Evolutionary conservation across 805 yeast genomes (phyloP), one percentile per base, ranked within the genome.

Genomic region (Metschnikowia kunwiensis): DNA sequence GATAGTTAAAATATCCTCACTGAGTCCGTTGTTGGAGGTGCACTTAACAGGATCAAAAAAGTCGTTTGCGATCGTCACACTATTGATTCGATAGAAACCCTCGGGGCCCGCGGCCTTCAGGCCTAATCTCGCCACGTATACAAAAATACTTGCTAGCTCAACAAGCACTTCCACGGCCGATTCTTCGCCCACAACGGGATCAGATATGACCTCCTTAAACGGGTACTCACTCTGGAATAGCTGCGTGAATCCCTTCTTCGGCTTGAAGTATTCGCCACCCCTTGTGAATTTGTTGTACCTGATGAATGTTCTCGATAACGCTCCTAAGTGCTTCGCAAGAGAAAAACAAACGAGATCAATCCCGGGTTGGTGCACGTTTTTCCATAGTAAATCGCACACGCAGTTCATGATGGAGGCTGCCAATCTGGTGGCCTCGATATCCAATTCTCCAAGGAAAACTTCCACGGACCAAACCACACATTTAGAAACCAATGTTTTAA

Each of bases 141-240:
- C 67, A 36, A 80, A 73, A n/a, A 83, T 63, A 11, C 81, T 72
- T 5, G 82, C 68, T 32, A 86, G 55, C 54, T 87, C 96, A 27
- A 84, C 63, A 36, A 86, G 61, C 3, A 82, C 68, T 54, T 87
- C 96, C 18, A 80, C 86, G 38, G 83, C 67, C 1, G 71, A 64
- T 45, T 79, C 84, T 43, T 81, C 85, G 44, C 78, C 76, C 13
- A 85, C 83, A 28, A 80, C 68, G 0, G 94, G 81, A 53, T 87
- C 95, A 46, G 84, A 74, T 0, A 89, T 77, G 20, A 69, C 51
- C 27, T 77, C 80, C 31, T 62, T 61, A 52, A 82, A 80, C 12
- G 95, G 95, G 50, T 74, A 76, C 11, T 61, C 57, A 19, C 70
- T 67, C 7, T 93, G 95, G 64, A 86, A 88, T 26, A 86, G 60